Base-by-base conservation (phyloP, 2,329 filamentous ascomycete genomes). In the Polychaeton citri region DNA sequence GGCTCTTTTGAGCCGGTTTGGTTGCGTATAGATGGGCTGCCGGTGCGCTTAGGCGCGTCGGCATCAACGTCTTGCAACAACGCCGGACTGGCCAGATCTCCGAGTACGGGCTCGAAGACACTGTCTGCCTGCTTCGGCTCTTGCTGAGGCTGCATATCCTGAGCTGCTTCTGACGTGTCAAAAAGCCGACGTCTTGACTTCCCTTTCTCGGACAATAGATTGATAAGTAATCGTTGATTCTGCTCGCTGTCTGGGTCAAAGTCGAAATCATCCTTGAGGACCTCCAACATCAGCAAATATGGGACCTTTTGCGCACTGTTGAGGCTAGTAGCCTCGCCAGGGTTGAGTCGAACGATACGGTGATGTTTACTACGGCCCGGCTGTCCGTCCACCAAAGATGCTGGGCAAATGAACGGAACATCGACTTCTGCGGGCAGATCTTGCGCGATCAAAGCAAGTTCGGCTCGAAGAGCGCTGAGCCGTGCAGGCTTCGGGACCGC, bases 281-380 rank as follows among this genome's bases (percentile, higher is more conserved):
- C 77, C 53, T 90, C 83, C 2, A 88, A 74, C 81, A 90, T 87
- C 19, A 90, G 68, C 34, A 90, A 60, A 58, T 86, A 90, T 1
- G 83, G 83, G 31, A 90, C 83, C 53, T 86, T 81, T 55, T 90
- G 82, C 4, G 83, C 83, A 54, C 83, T 90, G 58, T 90, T 90
- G 35, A 90, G 62, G 37, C 87, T 84, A 1, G 83, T 88, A 5
- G 83, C 79, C 58, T 90, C 83, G 2, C 81, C 81, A 5, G 83
- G 84, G 50, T 87, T 90, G 34, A 90, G 68, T 24, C 83, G 74
- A 32, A 90, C 82, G 40, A 90, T 85, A 21, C 83, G 75, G 52
- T 90, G 83, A 54, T 90, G 84, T 37, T 73, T 74, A 51, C 82
- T 87, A 52, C 75, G 77, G 18, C 79, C 74, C 2, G 81, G 74